phyloP scores from a whole-genome alignment of 169 alveolate genomes.

The Plasmodium cynomolgi region DNA sequence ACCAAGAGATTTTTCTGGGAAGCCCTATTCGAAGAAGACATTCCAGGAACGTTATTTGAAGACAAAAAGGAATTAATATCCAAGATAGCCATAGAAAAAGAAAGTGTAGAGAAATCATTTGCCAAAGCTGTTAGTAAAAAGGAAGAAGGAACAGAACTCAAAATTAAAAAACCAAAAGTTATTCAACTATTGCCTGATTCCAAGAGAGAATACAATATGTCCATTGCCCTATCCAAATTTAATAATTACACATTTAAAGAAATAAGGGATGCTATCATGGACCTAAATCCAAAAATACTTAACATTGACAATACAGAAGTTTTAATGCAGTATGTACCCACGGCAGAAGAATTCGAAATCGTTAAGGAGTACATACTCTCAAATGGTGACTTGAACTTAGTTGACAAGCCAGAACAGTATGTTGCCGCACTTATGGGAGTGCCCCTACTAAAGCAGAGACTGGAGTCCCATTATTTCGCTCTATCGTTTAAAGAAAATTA shows the following conservation, averaged over 20 bases:
- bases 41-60: slow-evolving; percentile 89
- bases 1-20: slow-evolving; percentile 93
- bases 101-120: slow-evolving; percentile 84
- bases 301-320: slow-evolving; percentile 91
- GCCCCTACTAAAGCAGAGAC: slow-evolving; percentile 88
- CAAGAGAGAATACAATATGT: slow-evolving; percentile 92
- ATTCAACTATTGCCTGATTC: slow-evolving; percentile 91
- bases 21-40: slow-evolving; percentile 90
- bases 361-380: slow-evolving; percentile 88
- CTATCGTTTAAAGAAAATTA: slow-evolving; percentile 87
- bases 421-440: slow-evolving; percentile 91
- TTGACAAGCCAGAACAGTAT: slow-evolving; percentile 92
- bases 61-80: slow-evolving; percentile 84
- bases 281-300: slow-evolving; percentile 87
- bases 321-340: slow-evolving; percentile 87
- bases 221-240: slow-evolving; percentile 91
- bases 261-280: slow-evolving; percentile 90
- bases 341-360: slow-evolving; percentile 88
- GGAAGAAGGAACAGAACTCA: slow-evolving; percentile 14
- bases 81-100: slow-evolving; percentile 84
- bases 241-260: slow-evolving; percentile 90
- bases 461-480: slow-evolving; percentile 89
- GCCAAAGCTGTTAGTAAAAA: slow-evolving; percentile 79
- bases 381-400: slow-evolving; percentile 90
- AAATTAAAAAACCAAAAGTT: slow-evolving; percentile 75